Percentiles rank a stretch among this genome's conserved stretches.
Evolutionary conservation across 148 eudicot genomes (phyloP).

Genomic region (Rhododendron griersonianum): DNA sequence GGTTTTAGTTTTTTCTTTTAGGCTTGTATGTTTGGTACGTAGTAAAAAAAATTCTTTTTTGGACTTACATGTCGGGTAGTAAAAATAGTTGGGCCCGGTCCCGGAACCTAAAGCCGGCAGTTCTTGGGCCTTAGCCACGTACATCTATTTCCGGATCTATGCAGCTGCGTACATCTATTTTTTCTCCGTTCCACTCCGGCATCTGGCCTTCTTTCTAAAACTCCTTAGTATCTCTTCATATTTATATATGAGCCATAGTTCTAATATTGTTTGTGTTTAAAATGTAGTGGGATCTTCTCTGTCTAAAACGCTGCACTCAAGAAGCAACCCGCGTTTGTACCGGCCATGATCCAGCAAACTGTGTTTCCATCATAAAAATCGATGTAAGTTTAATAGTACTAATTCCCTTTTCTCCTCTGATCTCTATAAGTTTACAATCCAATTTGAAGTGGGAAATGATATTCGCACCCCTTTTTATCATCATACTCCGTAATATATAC

Average conservation of each 20-base stretch:
- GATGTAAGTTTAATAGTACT: conserved; percentile 25
- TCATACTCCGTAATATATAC: background rate
- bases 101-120: background rate
- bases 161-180: too few relatives aligned
- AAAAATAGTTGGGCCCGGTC: background rate
- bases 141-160: background rate
- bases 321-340: conserved; percentile 27
- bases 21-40: background rate
- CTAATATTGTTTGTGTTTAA: background rate
- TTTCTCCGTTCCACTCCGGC: too few relatives aligned
- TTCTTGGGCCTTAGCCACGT: background rate
- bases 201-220: too few relatives aligned
- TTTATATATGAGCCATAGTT: background rate
- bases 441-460: too few relatives aligned
- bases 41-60: background rate
- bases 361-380: conserved; percentile 32
- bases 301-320: conserved; percentile 16
- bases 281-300: conserved; percentile 56
- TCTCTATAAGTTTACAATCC: too few relatives aligned
- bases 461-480: background rate
- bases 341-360: conserved; percentile 14
- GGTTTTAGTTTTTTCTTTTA: background rate
- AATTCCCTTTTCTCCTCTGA: background rate
- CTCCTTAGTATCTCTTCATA: too few relatives aligned
- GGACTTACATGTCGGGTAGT: background rate